phyloP scores from a whole-genome alignment of 2,329 filamentous ascomycete species.

The Fusarium buharicum region DNA sequence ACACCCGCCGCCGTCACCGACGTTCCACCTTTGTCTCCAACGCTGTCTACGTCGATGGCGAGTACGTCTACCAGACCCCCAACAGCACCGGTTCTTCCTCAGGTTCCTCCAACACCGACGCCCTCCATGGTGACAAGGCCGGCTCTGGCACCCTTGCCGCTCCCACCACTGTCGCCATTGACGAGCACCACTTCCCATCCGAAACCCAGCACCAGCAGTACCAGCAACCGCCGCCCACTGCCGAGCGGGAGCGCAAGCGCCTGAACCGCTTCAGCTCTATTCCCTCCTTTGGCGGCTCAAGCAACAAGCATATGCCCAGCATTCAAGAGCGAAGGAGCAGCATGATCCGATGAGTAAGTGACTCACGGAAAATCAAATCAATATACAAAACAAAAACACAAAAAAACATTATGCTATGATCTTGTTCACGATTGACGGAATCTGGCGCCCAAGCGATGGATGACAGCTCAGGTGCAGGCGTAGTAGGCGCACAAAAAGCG shows the following conservation, averaged over 20 bases:
- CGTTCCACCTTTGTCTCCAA: slow-evolving; percentile 90
- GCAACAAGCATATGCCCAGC: slow-evolving; percentile 49
- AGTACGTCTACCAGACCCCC: slow-evolving; percentile 84
- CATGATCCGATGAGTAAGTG: slow-evolving; percentile 50
- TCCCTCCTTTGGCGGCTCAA: slow-evolving; percentile 61
- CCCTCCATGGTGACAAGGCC: slow-evolving; percentile 51
- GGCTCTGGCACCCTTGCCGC: slow-evolving; percentile 34
- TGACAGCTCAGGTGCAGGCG: slow-evolving; percentile 32
- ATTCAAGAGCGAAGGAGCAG: slow-evolving; percentile 56
- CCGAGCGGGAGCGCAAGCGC: slow-evolving; percentile 56
- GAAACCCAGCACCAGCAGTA: slow-evolving; percentile 27
- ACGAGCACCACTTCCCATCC: slow-evolving; percentile 37
- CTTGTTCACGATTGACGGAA: slow-evolving; percentile 43
- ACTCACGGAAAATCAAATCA: slow-evolving; percentile 19
- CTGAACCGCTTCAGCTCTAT: slow-evolving; percentile 67
- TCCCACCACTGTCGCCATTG: slow-evolving; percentile 43
- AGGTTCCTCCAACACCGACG: slow-evolving; percentile 55
- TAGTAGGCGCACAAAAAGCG: slow-evolving; percentile 28
- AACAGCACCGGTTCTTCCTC: slow-evolving; percentile 67
- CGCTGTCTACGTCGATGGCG: slow-evolving; percentile 92
- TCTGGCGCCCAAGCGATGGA: slow-evolving; percentile 34
- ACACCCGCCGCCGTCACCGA: slow-evolving; percentile 86
- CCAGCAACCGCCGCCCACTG: slow-evolving; percentile 24
- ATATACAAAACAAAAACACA: slow-evolving; percentile 27
- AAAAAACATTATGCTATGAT: slow-evolving; percentile 28